phyloP scores from a whole-genome alignment of 2,329 filamentous ascomycete genomes.

The Exserohilum rostratum region DNA sequence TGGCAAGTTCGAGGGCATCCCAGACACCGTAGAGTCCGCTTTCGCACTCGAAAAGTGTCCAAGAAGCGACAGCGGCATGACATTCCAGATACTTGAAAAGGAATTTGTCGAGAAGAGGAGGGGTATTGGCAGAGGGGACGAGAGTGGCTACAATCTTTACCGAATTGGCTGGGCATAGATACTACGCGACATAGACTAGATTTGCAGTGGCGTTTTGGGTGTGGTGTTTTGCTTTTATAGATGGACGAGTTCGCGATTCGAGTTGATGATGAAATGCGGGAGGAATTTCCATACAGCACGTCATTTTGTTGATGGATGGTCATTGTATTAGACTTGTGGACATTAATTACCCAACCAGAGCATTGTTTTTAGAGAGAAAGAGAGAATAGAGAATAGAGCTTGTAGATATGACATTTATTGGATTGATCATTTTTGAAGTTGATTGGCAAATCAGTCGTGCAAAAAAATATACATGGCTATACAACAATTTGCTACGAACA shows the following conservation, averaged over 20 bases:
- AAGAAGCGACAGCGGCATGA: conserved; percentile 18
- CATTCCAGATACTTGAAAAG: conserved; percentile 34
- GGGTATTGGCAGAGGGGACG: conserved; percentile 44
- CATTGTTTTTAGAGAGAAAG: too few species aligned
- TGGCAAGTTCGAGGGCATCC: conserved; percentile 46
- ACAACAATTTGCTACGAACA: too few species aligned
- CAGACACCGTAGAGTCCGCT: conserved; percentile 43
- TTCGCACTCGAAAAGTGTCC: conserved; percentile 28
- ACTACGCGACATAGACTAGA: not conserved
- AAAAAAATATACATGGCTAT: too few species aligned
- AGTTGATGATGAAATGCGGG: too few species aligned
- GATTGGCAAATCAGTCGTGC: too few species aligned
- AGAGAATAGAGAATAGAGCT: too few species aligned
- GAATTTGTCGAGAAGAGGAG: conserved; percentile 35
- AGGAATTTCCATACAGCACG: too few species aligned
- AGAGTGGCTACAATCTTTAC: conserved; percentile 43
- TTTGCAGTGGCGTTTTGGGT: not conserved
- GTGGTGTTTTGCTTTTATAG: not conserved
- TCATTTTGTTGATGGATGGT: too few species aligned
- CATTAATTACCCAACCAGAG: too few species aligned
- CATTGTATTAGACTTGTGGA: too few species aligned
- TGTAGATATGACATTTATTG: too few species aligned
- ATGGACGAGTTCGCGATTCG: not conserved
- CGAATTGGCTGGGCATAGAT: conserved; percentile 39
- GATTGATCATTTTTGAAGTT: too few species aligned